Percentiles rank a stretch among this genome's conserved stretches.
Conservation (phyloP, 2,329 filamentous ascomycete species). For the Sclerotinia borealis region DNA sequence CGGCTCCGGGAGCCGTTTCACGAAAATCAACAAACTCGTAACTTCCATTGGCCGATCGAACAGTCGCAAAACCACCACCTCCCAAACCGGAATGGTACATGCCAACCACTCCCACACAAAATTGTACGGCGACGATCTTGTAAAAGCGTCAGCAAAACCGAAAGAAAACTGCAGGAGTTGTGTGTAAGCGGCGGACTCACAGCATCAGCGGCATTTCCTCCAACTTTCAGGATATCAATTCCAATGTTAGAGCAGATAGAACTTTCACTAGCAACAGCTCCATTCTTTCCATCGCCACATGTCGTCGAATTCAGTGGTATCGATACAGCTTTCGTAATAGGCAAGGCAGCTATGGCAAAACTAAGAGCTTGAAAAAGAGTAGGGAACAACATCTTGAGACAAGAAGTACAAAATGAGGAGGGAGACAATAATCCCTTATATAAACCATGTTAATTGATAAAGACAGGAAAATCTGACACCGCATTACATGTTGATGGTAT, state of each 20-base stretch:
- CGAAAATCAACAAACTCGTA: conserved; percentile 66
- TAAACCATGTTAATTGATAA: not conserved
- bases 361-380: not conserved
- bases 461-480: not conserved
- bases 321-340: not conserved
- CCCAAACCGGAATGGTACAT: conserved; percentile 57
- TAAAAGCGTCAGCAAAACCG: not conserved
- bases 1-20: conserved; percentile 60
- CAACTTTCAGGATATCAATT: conserved; percentile 52
- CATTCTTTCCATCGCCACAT: conserved; percentile 29
- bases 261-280: conserved; percentile 67
- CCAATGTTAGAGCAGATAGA: conserved; percentile 64
- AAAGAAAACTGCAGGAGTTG: too few relatives aligned
- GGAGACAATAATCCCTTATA: not conserved
- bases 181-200: conserved; percentile 28
- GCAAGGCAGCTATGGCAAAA: not conserved
- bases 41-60: conserved; percentile 51
- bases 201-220: conserved; percentile 52
- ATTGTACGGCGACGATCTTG: conserved; percentile 46
- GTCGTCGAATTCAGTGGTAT: not conserved
- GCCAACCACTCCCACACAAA: conserved; percentile 47
- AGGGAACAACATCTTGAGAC: not conserved
- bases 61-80: conserved; percentile 62
- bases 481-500: not conserved
- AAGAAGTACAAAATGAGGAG: not conserved